These are phyloP conservation scores for Debaryomyces psychrophilus DNA, from an alignment of 1,139 yeast genomes.

Conservation along the genomic window DNA sequence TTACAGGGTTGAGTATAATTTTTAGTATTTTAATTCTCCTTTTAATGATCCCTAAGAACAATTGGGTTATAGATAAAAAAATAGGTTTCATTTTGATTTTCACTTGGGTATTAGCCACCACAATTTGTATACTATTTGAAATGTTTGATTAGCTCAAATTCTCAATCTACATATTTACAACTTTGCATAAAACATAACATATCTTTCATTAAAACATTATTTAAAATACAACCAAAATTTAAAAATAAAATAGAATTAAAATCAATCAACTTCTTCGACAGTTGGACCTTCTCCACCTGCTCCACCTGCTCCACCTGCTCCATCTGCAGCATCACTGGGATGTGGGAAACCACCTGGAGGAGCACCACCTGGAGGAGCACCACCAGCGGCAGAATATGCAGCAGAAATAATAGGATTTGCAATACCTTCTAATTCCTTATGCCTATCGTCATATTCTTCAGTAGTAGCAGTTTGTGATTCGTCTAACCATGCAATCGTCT, in stretches of 20 bases:
- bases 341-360: conserved; percentile 49
- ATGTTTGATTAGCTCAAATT: conserved; percentile 8
- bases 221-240: not conserved
- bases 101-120: conserved; percentile 58
- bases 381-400: conserved; percentile 70
- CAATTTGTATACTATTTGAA: conserved; percentile 38
- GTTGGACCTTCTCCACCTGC: conserved; percentile 54
- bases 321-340: conserved; percentile 30
- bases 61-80: conserved; percentile 64
- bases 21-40: conserved; percentile 56
- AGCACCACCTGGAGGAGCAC: conserved; percentile 31
- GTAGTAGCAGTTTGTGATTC: conserved; percentile 76
- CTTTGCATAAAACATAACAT: not conserved
- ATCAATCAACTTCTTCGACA: conserved; percentile 69
- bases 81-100: conserved; percentile 58
- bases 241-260: not conserved
- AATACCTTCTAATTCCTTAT: conserved; percentile 83
- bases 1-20: conserved; percentile 57
- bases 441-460: conserved; percentile 79
- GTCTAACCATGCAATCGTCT: conserved; percentile 80
- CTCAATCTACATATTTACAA: not conserved
- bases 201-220: conserved; percentile 4
- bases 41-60: conserved; percentile 59
- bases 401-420: conserved; percentile 88
- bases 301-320: conserved; percentile 39